phyloP scores from a whole-genome alignment of 768 basidiomycete species.

The Suillus fuscotomentosus region DNA sequence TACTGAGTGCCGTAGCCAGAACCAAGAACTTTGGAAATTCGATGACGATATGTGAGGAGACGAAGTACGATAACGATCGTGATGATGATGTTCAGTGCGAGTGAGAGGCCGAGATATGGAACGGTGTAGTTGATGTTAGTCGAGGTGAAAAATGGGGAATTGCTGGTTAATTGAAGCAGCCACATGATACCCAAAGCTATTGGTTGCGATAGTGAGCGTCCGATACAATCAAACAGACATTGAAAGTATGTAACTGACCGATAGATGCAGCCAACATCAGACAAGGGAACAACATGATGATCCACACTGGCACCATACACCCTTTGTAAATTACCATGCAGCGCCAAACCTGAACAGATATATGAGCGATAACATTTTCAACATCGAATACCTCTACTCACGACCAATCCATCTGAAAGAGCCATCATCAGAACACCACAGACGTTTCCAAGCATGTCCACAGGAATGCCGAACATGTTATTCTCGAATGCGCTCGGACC shows the following conservation, averaged over 20 bases:
- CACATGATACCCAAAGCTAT: background rate
- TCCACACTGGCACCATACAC: background rate
- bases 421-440: constrained; percentile 12
- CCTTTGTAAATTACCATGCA: constrained; percentile 4
- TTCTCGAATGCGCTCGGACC: constrained; percentile 27
- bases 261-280: background rate
- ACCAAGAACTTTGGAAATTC: constrained; percentile 18
- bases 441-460: constrained; percentile 14
- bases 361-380: background rate
- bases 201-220: background rate
- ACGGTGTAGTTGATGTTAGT: constrained; percentile 13
- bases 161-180: background rate
- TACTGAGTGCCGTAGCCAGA: constrained; percentile 23
- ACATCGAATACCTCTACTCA: background rate
- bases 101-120: constrained; percentile 26
- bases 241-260: background rate
- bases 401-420: constrained; percentile 20
- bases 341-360: background rate
- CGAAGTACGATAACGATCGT: constrained; percentile 32
- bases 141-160: constrained; percentile 7
- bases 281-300: background rate
- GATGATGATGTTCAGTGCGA: constrained; percentile 31
- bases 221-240: too few species aligned
- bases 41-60: constrained; percentile 21
- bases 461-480: constrained; percentile 20